A percentile compares a stretch with the other conserved stretches of the same genome.
Evolutionary conservation across 139 green algal genomes (phyloP).

Genomic region (Coelastrella sp.): DNA sequence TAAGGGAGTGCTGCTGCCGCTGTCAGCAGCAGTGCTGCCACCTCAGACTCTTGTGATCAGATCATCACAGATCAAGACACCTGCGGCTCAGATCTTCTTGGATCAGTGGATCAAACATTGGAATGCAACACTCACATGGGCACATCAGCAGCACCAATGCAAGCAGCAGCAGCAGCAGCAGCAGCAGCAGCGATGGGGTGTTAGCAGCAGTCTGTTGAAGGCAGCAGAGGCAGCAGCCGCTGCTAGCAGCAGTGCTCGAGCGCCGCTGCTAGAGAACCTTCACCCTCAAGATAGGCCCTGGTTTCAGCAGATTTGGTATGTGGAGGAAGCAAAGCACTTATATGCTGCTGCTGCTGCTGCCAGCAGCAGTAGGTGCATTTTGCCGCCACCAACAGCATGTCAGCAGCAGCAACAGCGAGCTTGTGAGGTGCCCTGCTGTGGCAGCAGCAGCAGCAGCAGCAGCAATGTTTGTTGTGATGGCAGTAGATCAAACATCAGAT

Average conservation of each 20-base stretch:
- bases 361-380: neutral
- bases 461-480: neutral
- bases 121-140: neutral
- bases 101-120: neutral
- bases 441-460: constrained; percentile 13
- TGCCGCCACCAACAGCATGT: neutral
- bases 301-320: constrained; percentile 34
- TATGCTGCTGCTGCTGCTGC: neutral
- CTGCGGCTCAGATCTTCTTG: neutral
- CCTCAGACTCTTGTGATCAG: neutral
- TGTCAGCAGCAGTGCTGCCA: neutral
- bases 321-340: constrained; percentile 8
- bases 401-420: constrained; percentile 14
- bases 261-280: neutral
- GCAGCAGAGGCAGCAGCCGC: neutral
- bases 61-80: constrained; percentile 16
- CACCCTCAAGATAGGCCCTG: neutral
- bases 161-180: constrained; percentile 11
- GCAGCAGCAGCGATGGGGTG: neutral
- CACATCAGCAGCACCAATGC: neutral
- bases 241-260: neutral
- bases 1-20: constrained; percentile 17
- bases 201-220: neutral
- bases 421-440: neutral
- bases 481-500: too few relatives aligned